Evolutionary conservation across 768 basidiomycete genomes (phyloP).

Genomic region (Amanita molliuscula): DNA sequence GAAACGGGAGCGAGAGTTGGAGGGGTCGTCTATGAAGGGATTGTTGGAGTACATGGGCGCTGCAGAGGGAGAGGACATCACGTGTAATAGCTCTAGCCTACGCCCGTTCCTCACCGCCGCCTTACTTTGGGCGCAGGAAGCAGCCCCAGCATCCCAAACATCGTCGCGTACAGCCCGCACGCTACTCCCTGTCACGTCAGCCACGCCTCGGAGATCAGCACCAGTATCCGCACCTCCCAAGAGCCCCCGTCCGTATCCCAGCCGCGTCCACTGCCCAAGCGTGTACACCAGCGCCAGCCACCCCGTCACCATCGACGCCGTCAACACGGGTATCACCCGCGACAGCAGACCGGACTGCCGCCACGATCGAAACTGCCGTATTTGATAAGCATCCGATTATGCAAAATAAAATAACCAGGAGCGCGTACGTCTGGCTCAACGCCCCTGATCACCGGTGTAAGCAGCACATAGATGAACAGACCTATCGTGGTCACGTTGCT

Average conservation of each 20-base stretch:
- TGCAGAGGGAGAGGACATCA: constrained; percentile 3
- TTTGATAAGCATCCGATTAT: neutral
- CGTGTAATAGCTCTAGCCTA: neutral
- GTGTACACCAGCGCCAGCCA: constrained; percentile 55
- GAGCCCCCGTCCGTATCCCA: constrained; percentile 55
- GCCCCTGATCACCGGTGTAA: constrained; percentile 57
- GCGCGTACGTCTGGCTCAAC: constrained; percentile 57
- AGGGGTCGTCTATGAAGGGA: constrained; percentile 52
- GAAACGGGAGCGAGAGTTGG: constrained; percentile 41
- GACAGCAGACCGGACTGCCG: constrained; percentile 60
- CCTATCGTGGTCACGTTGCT: constrained; percentile 51
- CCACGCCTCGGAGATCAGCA: neutral
- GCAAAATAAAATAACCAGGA: neutral
- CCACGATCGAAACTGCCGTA: constrained; percentile 59
- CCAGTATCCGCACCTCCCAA: constrained; percentile 42
- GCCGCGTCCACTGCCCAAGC: constrained; percentile 53
- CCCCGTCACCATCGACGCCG: constrained; percentile 57
- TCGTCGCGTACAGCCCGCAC: constrained; percentile 56
- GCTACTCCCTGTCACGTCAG: constrained; percentile 28
- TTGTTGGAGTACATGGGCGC: constrained; percentile 47
- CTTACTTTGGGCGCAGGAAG: constrained; percentile 50
- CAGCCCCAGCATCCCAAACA: constrained; percentile 67
- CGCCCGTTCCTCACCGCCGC: constrained; percentile 13
- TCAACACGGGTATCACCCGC: constrained; percentile 59
- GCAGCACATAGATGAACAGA: constrained; percentile 65